Base-by-base conservation (phyloP, 1,284 basidiomycete genomes). In the Cutaneotrichosporon sp. region DNA sequence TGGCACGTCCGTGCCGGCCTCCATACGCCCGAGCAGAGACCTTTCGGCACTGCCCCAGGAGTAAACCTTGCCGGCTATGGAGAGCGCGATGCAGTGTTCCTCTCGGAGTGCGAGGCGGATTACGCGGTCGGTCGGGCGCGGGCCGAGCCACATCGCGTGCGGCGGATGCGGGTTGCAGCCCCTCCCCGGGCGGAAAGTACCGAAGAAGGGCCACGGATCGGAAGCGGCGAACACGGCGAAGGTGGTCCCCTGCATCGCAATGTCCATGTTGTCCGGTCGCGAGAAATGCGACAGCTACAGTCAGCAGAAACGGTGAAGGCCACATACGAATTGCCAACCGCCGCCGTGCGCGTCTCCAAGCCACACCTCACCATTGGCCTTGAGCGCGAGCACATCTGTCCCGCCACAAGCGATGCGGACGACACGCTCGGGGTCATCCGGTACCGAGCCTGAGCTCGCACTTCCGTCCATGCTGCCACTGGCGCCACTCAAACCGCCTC, bases 401-500 rank as follows among this genome's bases (percentile, higher is more conserved):
- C 85, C 80, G 54, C 87, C 79, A 3, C 80, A 84, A 4, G 87
- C 88, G 49, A 93, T 86, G 71, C 87, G 83, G 35, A 89, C 77
- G 16, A 91, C 20, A 17, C 41, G 41, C 17, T 43, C 26, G n/a
- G n/a, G 7, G 41, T 43, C 41, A 8, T 38, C n/a, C 33, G 17
- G 14, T 14, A 34, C 7, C 5, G 5, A 4, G 14, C n/a, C n/a
- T n/a, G n/a, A n/a, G n/a, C n/a, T n/a, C n/a, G n/a, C n/a, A 8
- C 16, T 16, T 32, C 31, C n/a, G n/a, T n/a, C n/a, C n/a, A n/a
- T n/a, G n/a, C n/a, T 16, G 8, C 31, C 31, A 32, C 31, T 32
- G 31, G 31, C 34, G 34, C 34, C 8, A 35, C 34, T n/a, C 14
- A n/a, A 11, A 35, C 34, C 37, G 37, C 37, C 37, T 14, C 37